Evolutionary conservation across 129 eudicot genomes (phyloP), one percentile per base, ranked within the genome.

Genomic region (Rutidosis leptorrhynchoides): DNA sequence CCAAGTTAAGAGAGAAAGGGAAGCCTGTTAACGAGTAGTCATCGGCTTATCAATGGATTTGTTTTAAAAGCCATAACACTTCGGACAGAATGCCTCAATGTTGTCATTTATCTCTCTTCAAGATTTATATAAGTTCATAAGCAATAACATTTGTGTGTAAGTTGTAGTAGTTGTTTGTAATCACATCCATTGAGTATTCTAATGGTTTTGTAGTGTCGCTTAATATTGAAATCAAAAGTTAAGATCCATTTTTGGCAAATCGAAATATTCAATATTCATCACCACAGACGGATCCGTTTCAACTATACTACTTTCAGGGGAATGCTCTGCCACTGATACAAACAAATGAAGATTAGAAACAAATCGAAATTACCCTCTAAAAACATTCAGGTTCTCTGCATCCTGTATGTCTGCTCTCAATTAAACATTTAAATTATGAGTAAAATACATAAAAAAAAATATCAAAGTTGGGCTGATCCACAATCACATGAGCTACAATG

Each of bases 1-100:
- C 90, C 37, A 74, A 85, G 73, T 74, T 83, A 26, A 85, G 79
- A 74, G 90, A 85, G 33, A 81, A 69, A 63, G 98, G 98, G 65
- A 87, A 85, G 71, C 15, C 48, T 54, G 28, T 87, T 58, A 32
- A 20, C 17, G 52, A 69, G 27, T 51, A 51, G 56, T 51, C 9
- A 12, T 7, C 56, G 3, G 7, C 19, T 51, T 20, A 1, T 19
- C 25, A 51, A 51, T 51, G 25, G 11, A n/a, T n/a, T 6, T 19
- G 56, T 51, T 51, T 19, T 40, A 2, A 40, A 35, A 2, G 12
- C 46, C 46, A 3, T 12, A 12, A 12, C 5, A 40, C 46, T 40
- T 40, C 3, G 46, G 46, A 40, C 5, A 40, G n/a, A 40, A 40
- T 40, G 46, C 5, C 16, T 40, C 5, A 15, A 40, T 40, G 46